These are phyloP conservation scores for Azolla pinnata DNA, from an alignment of 75 land plant genomes.

Conservation along the genomic window DNA sequence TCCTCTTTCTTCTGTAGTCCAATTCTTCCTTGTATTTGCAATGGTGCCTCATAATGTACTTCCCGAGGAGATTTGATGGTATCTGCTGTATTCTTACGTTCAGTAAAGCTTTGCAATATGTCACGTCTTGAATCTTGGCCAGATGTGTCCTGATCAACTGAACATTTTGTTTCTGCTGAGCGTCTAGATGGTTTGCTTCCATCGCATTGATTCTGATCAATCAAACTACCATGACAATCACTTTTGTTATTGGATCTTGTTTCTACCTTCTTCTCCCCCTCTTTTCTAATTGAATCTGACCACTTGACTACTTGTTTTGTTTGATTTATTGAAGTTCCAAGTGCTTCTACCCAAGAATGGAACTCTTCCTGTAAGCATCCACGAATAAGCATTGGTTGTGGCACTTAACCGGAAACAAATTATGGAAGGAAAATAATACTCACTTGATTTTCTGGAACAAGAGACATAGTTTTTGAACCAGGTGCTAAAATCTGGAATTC, in stretches of 20 bases:
- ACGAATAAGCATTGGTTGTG: background rate
- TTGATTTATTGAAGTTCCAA: background rate
- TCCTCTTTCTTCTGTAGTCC: background rate
- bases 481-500: slow-evolving; percentile 1
- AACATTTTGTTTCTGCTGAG: too few relatives aligned
- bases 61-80: background rate
- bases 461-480: slow-evolving; percentile 1
- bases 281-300: background rate
- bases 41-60: background rate
- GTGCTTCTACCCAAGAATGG: slow-evolving; percentile 1
- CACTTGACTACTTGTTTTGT: background rate
- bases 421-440: background rate
- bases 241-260: too few relatives aligned
- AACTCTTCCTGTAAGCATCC: background rate
- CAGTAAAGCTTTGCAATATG: background rate
- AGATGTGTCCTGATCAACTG: too few relatives aligned
- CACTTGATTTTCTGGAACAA: background rate
- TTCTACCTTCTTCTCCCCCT: background rate
- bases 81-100: background rate
- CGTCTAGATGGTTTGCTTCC: too few relatives aligned
- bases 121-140: too few relatives aligned
- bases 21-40: background rate
- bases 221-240: too few relatives aligned
- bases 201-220: too few relatives aligned
- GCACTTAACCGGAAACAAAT: too few relatives aligned